Evolutionary conservation across 2,329 filamentous ascomycete species (phyloP).

Genomic region (Mycogone perniciosa): DNA sequence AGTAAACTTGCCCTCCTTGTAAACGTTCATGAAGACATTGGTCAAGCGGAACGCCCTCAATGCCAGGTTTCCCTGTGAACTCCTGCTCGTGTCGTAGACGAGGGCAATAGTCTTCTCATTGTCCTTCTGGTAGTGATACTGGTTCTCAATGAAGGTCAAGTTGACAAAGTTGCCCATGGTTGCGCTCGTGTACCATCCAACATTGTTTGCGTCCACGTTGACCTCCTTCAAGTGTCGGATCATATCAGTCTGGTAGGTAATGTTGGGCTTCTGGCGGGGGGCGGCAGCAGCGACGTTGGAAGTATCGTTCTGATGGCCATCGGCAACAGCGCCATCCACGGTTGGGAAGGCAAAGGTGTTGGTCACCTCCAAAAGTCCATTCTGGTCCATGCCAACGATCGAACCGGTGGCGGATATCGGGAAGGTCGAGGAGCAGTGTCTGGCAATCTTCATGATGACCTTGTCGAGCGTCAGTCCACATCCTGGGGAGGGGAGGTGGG

Average conservation of each 20-base stretch:
- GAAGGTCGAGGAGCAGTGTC: slow-evolving; percentile 83
- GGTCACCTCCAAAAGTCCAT: slow-evolving; percentile 77
- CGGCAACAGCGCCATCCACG: slow-evolving; percentile 64
- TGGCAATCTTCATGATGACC: slow-evolving; percentile 98
- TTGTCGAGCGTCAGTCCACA: slow-evolving; percentile 32
- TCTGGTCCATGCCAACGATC: slow-evolving; percentile 87
- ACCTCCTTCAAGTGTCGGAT: slow-evolving; percentile 94
- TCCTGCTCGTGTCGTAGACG: slow-evolving; percentile 92
- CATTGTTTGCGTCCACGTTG: slow-evolving; percentile 95
- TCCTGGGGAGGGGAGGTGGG: slow-evolving; percentile 28
- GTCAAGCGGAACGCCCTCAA: slow-evolving; percentile 88
- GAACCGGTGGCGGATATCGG: slow-evolving; percentile 85
- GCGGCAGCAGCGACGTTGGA: slow-evolving; percentile 77
- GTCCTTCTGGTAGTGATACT: slow-evolving; percentile 94
- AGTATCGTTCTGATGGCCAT: slow-evolving; percentile 68
- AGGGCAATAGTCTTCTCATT: slow-evolving; percentile 84
- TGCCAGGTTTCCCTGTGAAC: slow-evolving; percentile 83
- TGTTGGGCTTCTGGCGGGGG: slow-evolving; percentile 85
- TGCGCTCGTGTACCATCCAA: slow-evolving; percentile 97
- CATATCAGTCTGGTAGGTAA: slow-evolving; percentile 90
- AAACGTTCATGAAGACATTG: slow-evolving; percentile 79
- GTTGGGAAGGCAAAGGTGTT: slow-evolving; percentile 93
- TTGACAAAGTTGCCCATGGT: slow-evolving; percentile 99
- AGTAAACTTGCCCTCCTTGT: slow-evolving; percentile 96
- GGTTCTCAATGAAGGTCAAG: slow-evolving; percentile 93